Evolutionary conservation across 352 stramenopile genomes (phyloP), one percentile per base, ranked within the genome.

Genomic region (Phytophthora hybrid): DNA sequence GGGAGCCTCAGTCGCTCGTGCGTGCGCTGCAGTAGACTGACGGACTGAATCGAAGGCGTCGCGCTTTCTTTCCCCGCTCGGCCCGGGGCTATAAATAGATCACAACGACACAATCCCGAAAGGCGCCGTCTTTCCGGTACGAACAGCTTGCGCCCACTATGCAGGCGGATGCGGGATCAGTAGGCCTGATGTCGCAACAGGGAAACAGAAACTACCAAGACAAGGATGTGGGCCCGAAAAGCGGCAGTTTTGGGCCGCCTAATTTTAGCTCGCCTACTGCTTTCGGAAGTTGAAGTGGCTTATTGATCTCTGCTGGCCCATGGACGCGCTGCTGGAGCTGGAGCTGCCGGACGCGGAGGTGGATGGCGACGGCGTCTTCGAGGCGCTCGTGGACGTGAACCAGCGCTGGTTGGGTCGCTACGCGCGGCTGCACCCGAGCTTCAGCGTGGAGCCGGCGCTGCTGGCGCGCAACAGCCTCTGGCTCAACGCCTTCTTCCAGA

Each of bases 401-500:
- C 84, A 81, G 60, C 81, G 81, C 31, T 95, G 88, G 88, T 75
- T 95, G 31, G 69, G 79, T 13, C 79, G 77, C 66, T 95, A 89
- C 29, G 85, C 84, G 58, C 78, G 83, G 16, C 66, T 84, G 53
- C 78, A 93, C 60, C 74, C 83, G 49, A 82, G 73, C 7, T 91
- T 91, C 62, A 77, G 81, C 62, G 77, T 92, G 67, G 80, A 87
- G 54, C 73, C 74, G 18, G 59, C 80, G 52, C 73, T 93, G 41
- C 73, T 95, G 19, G 81, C 89, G 66, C 88, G 80, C 68, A 88
- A 89, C 59, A 92, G 82, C 31, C 74, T 93, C 63, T 95, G 88
- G 88, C 89, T 95, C 79, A 95, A 95, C 63, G 76, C 84, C 26
- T 86, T 83, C 73, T 95, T 95, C 73, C 88, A 95, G 77, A 93